A percentile compares a stretch with the other conserved stretches of the same genome.
These are phyloP conservation scores for Lathyrus sativus DNA, from an alignment of 306 rosid genomes.

Conservation along the genomic window DNA sequence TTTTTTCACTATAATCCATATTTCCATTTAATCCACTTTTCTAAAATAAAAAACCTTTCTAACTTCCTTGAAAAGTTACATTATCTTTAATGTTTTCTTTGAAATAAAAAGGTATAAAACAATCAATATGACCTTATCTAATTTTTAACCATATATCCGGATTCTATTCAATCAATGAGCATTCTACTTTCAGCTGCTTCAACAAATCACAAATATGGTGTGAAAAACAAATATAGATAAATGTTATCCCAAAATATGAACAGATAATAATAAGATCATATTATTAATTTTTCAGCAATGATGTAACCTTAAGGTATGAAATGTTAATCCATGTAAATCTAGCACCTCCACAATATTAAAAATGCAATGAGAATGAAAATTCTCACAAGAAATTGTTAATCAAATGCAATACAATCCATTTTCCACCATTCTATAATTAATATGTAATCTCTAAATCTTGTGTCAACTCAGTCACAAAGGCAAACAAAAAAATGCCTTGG, in stretches of 20 bases:
- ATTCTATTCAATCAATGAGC: neutral
- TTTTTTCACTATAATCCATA: too few relatives aligned
- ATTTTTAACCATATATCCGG: neutral
- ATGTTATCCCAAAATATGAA: neutral
- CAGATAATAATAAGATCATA: neutral
- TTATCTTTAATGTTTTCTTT: neutral
- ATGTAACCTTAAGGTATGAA: neutral
- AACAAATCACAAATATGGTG: neutral
- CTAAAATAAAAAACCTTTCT: too few relatives aligned
- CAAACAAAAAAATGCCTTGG: conserved; percentile 56
- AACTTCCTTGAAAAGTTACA: too few relatives aligned
- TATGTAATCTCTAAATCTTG: conserved; percentile 31
- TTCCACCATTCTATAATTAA: conserved; percentile 26
- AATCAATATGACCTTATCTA: neutral
- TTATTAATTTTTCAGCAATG: conserved; percentile 13
- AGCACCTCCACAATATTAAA: conserved; percentile 10
- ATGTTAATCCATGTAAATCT: neutral
- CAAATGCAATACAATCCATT: conserved; percentile 37
- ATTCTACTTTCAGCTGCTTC: neutral
- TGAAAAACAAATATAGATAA: too few relatives aligned
- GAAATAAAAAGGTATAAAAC: neutral
- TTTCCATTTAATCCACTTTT: too few relatives aligned
- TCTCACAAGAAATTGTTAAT: conserved; percentile 23
- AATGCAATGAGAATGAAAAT: conserved; percentile 24
- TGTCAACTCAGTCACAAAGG: conserved; percentile 51